Percentiles rank a stretch among this genome's conserved stretches.
These are phyloP conservation scores for Yamadazyma dendronema DNA, from an alignment of 1,139 yeast genomes.

Conservation along the genomic window DNA sequence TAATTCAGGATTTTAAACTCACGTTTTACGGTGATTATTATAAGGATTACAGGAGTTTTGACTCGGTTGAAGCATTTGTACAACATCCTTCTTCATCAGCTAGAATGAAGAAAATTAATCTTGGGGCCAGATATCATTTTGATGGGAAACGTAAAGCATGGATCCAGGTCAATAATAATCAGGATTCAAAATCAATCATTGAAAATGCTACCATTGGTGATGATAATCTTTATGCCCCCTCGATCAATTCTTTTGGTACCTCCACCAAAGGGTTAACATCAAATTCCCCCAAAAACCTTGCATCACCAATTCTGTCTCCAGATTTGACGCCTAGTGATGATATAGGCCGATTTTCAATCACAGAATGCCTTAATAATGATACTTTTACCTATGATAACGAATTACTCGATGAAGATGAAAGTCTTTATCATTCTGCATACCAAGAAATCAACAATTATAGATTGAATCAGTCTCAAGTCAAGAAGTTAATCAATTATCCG, in stretches of 20 bases:
- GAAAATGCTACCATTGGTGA: slow-evolving; percentile 17
- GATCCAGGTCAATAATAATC: slow-evolving; percentile 58
- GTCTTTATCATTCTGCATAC: slow-evolving; percentile 32
- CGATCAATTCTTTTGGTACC: slow-evolving; percentile 29
- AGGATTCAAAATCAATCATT: slow-evolving; percentile 20
- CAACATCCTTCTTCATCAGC: slow-evolving; percentile 70
- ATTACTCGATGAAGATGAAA: slow-evolving; percentile 42
- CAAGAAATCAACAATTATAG: slow-evolving; percentile 39
- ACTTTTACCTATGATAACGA: slow-evolving; percentile 33
- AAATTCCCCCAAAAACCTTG: slow-evolving; percentile 23
- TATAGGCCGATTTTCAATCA: slow-evolving; percentile 19
- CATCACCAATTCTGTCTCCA: slow-evolving; percentile 30
- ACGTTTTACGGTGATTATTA: slow-evolving; percentile 77
- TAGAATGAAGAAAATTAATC: slow-evolving; percentile 69
- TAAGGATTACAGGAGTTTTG: slow-evolving; percentile 75
- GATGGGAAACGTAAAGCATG: slow-evolving; percentile 85
- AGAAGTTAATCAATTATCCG: slow-evolving; percentile 40
- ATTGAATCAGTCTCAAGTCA: slow-evolving; percentile 36
- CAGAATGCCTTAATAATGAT: slow-evolving; percentile 29
- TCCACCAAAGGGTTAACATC: slow-evolving; percentile 35
- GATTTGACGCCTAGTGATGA: slow-evolving; percentile 15
- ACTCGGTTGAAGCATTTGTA: slow-evolving; percentile 68
- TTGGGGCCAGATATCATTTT: slow-evolving; percentile 78
- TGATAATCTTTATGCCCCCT: slow-evolving; percentile 26
- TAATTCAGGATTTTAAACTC: slow-evolving; percentile 69